These are phyloP conservation scores for barley (Hordeum vulgare) DNA, from an alignment of 176 grass and related monocot genomes.

Conservation along the genomic window MorexV3_pseudomolecules_assembly NC_058521.1:19267560-19268059, in stretches of 20 bases:
- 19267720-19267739: not conserved
- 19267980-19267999: slow-evolving; percentile 79
- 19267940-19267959: slow-evolving; percentile 78
- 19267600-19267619: not conserved
- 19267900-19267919: slow-evolving; percentile 86
- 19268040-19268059: not conserved
- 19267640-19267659: not conserved
- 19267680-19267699: not conserved
- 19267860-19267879: slow-evolving; percentile 82
- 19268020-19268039: not conserved
- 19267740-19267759: not conserved
- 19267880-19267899: slow-evolving; percentile 57
- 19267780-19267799: not conserved
- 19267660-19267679: not conserved
- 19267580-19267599: not conserved
- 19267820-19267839: slow-evolving; percentile 29
- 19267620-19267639: not conserved
- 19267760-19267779: not conserved
- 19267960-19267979: slow-evolving; percentile 82
- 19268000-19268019: not conserved
- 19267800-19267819: not conserved
- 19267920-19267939: slow-evolving; percentile 88
- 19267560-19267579: not conserved
- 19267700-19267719: not conserved
- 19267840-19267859: slow-evolving; percentile 96